These are phyloP conservation scores for Diospyros kaki DNA, from an alignment of 148 eudicot genomes.

Conservation along the genomic window DNA sequence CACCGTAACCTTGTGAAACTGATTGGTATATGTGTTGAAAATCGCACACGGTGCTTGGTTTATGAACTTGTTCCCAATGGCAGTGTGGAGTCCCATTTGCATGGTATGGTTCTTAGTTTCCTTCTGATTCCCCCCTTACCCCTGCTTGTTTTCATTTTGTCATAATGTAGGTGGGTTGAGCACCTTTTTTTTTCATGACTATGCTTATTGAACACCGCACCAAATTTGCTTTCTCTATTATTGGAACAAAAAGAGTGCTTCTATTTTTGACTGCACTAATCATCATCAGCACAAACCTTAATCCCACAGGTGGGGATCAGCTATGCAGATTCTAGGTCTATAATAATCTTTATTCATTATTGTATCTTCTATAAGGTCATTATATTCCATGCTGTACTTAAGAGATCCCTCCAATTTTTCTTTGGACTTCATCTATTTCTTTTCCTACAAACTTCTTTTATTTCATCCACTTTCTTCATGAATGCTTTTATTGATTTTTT, in stretches of 20 bases:
- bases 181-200: background rate
- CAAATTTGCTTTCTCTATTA: background rate
- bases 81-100: slow-evolving; percentile 98
- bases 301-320: too few relatives aligned
- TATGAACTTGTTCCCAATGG: slow-evolving; percentile 92
- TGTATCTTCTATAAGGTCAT: too few relatives aligned
- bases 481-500: too few relatives aligned
- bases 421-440: too few relatives aligned
- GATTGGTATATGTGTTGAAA: slow-evolving; percentile 93
- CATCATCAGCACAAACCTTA: too few relatives aligned
- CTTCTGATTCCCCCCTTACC: background rate
- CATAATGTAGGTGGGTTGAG: background rate
- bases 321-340: too few relatives aligned
- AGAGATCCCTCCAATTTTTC: too few relatives aligned
- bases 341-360: too few relatives aligned
- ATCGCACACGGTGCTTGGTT: slow-evolving; percentile 75
- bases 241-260: background rate
- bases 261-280: background rate
- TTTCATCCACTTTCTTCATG: too few relatives aligned
- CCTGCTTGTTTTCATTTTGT: background rate
- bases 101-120: slow-evolving; percentile 44
- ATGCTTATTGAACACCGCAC: background rate
- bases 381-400: too few relatives aligned
- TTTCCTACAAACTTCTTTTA: too few relatives aligned
- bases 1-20: slow-evolving; percentile 96